Base-by-base conservation (phyloP, 2,329 filamentous ascomycete genomes). In the Pestalotiopsis sp. region DNA sequence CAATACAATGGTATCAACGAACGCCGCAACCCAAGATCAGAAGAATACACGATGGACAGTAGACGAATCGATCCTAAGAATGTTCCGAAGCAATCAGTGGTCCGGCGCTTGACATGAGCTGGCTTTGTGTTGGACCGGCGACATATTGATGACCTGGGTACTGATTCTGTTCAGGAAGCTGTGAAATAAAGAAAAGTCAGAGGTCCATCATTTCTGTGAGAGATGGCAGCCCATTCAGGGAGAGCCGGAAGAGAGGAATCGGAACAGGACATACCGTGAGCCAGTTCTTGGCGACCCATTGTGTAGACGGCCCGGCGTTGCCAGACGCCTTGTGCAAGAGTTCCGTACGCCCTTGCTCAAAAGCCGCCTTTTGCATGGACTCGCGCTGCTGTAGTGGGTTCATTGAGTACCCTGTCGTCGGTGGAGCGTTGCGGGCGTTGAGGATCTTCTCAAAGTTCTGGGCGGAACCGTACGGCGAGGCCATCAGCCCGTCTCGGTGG, bases 401-500 rank as follows among this genome's bases (percentile, higher is more conserved):
- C 69, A 82, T 75, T 1, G 80, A 69, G 69, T 82, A 80, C 41
- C 78, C 81, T 23, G 76, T 72, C 7, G 75, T 73, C 6, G 82
- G 79, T 13, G 79, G 73, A 3, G 79, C 76, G 14, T 73, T 69
- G 64, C 79, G 80, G 20, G 81, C 79, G 3, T 83, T 82, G n/a
- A 85, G 75, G 38, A 85, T 73, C 76, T 82, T 84, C 72, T 83
- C 80, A 69, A 85, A 83, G 73, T 84, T 81, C 65, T 82, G 78
- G 6, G 79, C 78, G 64, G 79, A 76, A 5, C 81, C 79, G 67
- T 82, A 83, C 2, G 83, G 82, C 62, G 78, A 80, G 2, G 82
- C 80, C 79, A 87, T 81, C 11, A 87, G 76, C 4, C 82, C 82
- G 73, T 89, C 87, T 45, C 84, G 80, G 36, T 82, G 83, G 75